phyloP scores from a whole-genome alignment of 2,329 filamentous ascomycete species.

The Calonectria hongkongensis region DNA sequence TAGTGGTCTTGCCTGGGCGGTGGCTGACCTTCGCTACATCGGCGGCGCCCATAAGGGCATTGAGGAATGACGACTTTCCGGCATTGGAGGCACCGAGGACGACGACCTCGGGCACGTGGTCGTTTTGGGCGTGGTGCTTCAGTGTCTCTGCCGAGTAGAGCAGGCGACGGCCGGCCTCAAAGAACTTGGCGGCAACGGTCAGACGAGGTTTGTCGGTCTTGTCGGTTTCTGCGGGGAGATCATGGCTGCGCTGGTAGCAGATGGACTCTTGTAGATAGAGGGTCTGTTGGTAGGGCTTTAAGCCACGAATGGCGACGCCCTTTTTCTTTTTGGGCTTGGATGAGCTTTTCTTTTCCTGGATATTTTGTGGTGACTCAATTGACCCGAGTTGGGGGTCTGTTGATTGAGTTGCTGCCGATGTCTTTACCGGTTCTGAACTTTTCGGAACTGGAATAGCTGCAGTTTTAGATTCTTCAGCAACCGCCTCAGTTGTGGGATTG shows the following conservation, averaged over 20 bases:
- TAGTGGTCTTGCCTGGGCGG: conserved; percentile 71
- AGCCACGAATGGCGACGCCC: conserved; percentile 38
- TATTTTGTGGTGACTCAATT: neutral
- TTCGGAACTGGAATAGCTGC: neutral
- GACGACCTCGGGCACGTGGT: conserved; percentile 77
- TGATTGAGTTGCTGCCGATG: neutral
- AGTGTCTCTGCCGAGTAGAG: conserved; percentile 71
- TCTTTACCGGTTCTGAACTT: neutral
- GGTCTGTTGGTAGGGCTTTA: conserved; percentile 48
- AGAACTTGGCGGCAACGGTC: conserved; percentile 57
- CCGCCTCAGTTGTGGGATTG: neutral
- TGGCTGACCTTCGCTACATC: conserved; percentile 69
- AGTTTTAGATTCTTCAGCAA: neutral
- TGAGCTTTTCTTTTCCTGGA: conserved; percentile 14
- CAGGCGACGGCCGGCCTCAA: conserved; percentile 59
- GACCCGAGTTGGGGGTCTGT: neutral
- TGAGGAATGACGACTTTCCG: conserved; percentile 92
- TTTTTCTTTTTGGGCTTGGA: conserved; percentile 38
- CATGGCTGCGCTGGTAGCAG: conserved; percentile 41
- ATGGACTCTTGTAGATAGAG: conserved; percentile 51
- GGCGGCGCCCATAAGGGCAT: conserved; percentile 79
- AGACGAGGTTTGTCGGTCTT: conserved; percentile 53
- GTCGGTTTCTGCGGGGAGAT: conserved; percentile 40
- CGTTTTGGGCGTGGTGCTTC: conserved; percentile 70
- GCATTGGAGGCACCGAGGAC: conserved; percentile 92